phyloP scores from a whole-genome alignment of 2,329 filamentous ascomycete species.

The Fusarium sp. region DNA sequence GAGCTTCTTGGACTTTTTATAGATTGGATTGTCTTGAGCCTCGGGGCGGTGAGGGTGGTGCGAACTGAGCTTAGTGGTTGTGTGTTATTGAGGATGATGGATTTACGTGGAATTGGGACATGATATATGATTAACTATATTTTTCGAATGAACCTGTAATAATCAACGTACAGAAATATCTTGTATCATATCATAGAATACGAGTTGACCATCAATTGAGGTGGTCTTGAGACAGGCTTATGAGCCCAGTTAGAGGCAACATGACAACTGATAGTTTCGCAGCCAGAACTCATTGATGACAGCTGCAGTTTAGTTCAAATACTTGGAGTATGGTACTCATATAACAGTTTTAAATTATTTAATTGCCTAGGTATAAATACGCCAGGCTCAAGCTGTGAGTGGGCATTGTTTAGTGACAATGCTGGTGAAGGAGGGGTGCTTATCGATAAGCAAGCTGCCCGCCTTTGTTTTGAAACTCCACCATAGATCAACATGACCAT shows the following conservation, averaged over 20 bases:
- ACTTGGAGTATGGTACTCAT: background rate
- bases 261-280: background rate
- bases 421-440: background rate
- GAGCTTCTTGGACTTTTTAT: slow-evolving; percentile 1
- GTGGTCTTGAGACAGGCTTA: background rate
- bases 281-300: background rate
- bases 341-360: background rate
- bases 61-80: background rate
- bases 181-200: background rate
- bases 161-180: background rate
- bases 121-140: background rate
- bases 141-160: background rate
- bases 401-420: background rate
- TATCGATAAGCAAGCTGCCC: slow-evolving; percentile 34
- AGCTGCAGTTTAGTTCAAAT: background rate
- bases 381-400: slow-evolving; percentile 2
- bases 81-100: background rate
- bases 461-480: slow-evolving; percentile 34
- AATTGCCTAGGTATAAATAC: background rate
- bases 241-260: background rate
- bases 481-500: slow-evolving; percentile 18
- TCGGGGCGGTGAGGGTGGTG: background rate
- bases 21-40: background rate
- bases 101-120: background rate
- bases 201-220: background rate